Evolutionary conservation across 1,284 basidiomycete species (phyloP), one percentile per base, ranked within the genome.

Genomic region (Cronartium quercuum): DNA sequence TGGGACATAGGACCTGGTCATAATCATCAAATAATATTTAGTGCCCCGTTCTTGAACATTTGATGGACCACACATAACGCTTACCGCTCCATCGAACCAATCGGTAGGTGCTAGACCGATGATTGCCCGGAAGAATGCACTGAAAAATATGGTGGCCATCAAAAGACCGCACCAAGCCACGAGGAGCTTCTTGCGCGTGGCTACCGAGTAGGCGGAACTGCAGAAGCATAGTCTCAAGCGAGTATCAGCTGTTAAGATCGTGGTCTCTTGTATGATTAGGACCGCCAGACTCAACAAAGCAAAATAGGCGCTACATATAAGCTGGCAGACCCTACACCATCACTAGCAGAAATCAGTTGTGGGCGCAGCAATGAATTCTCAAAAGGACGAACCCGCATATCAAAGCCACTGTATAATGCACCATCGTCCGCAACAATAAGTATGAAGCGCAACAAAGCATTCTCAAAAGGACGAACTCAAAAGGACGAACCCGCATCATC

Each of bases 301-400:
- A 74, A 74, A 74, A 61, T 74, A 74, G 18, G 70, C 70, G 41
- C 70, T 74, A 57, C 70, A 74, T 51, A 74, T 74, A 41, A 74
- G 70, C 58, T 74, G 70, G 42, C 70, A 74, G 37, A 74, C 29
- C 24, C 70, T 74, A n/a, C 35, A 65, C 47, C 18, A n/a, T 10
- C 68, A 40, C 18, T 62, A 62, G 29, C 12, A 18, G 41, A 42
- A 24, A 37, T 21, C 7, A 7, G 15, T 21, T 7, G 37, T 18
- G 40, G 47, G 35, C 21, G 44, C 18, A 61, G 21, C 12, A 21
- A 40, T 10, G 18, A 35, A 42, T 62, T 71, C n/a, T 10, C 10
- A n/a, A 47, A 10, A 47, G 10, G 10, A 47, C 44, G n/a, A 10
- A 71, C 68, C 68, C 68, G 34, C 68, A 71, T 18, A 71, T 64